These are phyloP conservation scores for Thelephora aurantiotincta DNA, from an alignment of 768 basidiomycete species.

Conservation along the genomic window DNA sequence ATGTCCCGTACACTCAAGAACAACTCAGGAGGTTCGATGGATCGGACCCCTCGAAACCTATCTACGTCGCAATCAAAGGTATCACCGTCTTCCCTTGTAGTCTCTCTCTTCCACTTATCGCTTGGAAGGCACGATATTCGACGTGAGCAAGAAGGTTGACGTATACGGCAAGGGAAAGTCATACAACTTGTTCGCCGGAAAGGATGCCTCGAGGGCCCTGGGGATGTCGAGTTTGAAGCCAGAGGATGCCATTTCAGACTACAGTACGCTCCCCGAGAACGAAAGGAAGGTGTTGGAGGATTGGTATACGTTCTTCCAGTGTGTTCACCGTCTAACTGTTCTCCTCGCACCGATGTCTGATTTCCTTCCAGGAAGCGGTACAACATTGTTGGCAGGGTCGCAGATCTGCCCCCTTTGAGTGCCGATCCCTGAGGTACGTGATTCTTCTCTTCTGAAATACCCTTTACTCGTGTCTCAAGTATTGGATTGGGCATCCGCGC, in stretches of 20 bases:
- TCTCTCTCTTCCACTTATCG: neutral
- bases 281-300: slow-evolving; percentile 75
- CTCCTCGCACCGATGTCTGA: neutral
- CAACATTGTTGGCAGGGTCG: slow-evolving; percentile 69
- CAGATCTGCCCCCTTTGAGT: slow-evolving; percentile 28
- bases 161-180: slow-evolving; percentile 77
- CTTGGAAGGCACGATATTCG: slow-evolving; percentile 69
- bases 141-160: slow-evolving; percentile 73
- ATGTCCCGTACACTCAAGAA: slow-evolving; percentile 61
- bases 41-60: slow-evolving; percentile 44
- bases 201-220: slow-evolving; percentile 81
- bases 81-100: neutral
- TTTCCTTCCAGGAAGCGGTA: slow-evolving; percentile 58
- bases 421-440: neutral
- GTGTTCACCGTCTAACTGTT: slow-evolving; percentile 17
- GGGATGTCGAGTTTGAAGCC: slow-evolving; percentile 80
- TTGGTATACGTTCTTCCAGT: slow-evolving; percentile 83
- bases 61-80: slow-evolving; percentile 94
- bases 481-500: too few species aligned
- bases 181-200: slow-evolving; percentile 84
- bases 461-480: neutral
- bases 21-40: slow-evolving; percentile 66
- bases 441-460: neutral
- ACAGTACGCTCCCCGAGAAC: slow-evolving; percentile 53
- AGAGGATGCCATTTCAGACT: slow-evolving; percentile 83